Evolutionary conservation across 805 yeast genomes (phyloP).

Genomic region (Cyberlindnera sargentensis): DNA sequence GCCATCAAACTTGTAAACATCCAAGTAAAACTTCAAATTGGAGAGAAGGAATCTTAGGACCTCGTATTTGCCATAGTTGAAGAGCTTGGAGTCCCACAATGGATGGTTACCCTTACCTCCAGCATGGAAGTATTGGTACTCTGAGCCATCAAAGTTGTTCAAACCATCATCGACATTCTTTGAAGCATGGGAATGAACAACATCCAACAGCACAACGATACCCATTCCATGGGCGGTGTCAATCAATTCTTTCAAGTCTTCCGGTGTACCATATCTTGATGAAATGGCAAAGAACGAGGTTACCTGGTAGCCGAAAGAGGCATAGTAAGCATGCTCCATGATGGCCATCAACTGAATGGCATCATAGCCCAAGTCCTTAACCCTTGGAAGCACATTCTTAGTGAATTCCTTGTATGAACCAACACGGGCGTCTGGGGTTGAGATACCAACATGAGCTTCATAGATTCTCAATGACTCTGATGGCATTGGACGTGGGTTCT

Average conservation of each 20-base stretch:
- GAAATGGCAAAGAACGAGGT: slow-evolving; percentile 87
- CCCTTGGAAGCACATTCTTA: slow-evolving; percentile 70
- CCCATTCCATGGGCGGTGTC: slow-evolving; percentile 91
- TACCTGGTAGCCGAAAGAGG: slow-evolving; percentile 95
- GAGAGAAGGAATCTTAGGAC: slow-evolving; percentile 80
- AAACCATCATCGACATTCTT: slow-evolving; percentile 92
- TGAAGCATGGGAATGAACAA: slow-evolving; percentile 94
- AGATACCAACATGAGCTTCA: slow-evolving; percentile 95
- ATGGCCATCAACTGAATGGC: slow-evolving; percentile 95
- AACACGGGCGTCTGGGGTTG: slow-evolving; percentile 80
- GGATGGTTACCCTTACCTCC: slow-evolving; percentile 87
- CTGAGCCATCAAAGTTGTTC: slow-evolving; percentile 91
- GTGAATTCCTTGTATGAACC: slow-evolving; percentile 88
- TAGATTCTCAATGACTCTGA: slow-evolving; percentile 59
- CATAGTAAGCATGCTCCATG: slow-evolving; percentile 98
- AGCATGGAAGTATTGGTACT: slow-evolving; percentile 88
- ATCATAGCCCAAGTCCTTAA: slow-evolving; percentile 81
- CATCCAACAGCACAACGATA: slow-evolving; percentile 77
- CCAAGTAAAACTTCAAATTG: slow-evolving; percentile 77
- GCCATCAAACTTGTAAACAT: slow-evolving; percentile 85
- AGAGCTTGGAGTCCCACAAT: slow-evolving; percentile 93
- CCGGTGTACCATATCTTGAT: slow-evolving; percentile 93
- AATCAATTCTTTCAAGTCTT: slow-evolving; percentile 81
- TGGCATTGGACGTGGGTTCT: slow-evolving; percentile 55
- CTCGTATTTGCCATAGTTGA: slow-evolving; percentile 88